Evolutionary conservation across 2,329 filamentous ascomycete species (phyloP), one percentile per base, ranked within the genome.

Genomic region (Didymella segeticola): DNA sequence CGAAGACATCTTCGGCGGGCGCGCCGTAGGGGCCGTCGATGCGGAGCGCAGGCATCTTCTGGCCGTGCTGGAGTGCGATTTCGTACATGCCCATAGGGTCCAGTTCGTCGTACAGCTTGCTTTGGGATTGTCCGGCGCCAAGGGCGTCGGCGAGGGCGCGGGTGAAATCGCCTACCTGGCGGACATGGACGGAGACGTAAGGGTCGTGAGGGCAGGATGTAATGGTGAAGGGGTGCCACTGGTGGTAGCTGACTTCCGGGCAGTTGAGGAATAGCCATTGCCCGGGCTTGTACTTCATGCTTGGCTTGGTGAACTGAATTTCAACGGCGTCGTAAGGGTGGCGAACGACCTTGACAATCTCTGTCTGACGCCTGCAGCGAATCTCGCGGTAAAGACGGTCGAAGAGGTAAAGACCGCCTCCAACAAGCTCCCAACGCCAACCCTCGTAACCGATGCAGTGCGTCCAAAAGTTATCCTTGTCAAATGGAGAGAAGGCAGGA

Each of bases 211-310:
- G 95, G 77, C 95, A 99, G 9, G 95, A 98, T 2, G 95, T 99
- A 76, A 99, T 98, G 70, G 95, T 99, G 74, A 98, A 99, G 1
- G 95, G 95, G 77, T 99, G 95, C 95, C 95, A 99, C 79, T 99
- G 92, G 71, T 91, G 88, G 66, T 83, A 85, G 61, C 91, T 96
- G 47, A 99, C 86, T 6, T 90, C 88, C 0, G 95, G 95, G 20
- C 96, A 88, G 75, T 98, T 93, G 55, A 99, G 83, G 81, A 98
- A 98, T 30, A 98, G 86, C 93, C 93, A 99, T 78, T 99, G 95
- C 26, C 95, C 95, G 12, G 95, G 89, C 83, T 96, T 98, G 86
- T 99, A 99, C 71, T 87, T 91, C 89, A 99, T 96, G 53, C 89
- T 95, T 5, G 93, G 91, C 80, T 99, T 99, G 74, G 84, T 85